Conservation (phyloP, 495 filamentous ascomycete species). For the Aspergillus sparsus region DNA sequence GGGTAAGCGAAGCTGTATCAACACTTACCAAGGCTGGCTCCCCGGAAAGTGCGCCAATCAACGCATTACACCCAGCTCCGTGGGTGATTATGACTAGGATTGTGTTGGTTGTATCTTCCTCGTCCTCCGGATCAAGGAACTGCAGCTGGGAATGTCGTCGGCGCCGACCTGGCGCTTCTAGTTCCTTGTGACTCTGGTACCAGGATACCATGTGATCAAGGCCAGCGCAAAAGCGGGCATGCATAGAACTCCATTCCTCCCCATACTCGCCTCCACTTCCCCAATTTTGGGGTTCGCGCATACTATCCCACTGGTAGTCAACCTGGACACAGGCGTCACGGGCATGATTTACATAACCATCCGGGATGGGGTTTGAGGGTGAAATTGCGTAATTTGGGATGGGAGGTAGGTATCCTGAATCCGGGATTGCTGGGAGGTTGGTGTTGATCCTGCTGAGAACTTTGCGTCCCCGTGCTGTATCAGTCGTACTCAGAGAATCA, state of each 20-base stretch:
- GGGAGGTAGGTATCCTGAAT: slow-evolving; percentile 66
- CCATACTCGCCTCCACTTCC: slow-evolving; percentile 84
- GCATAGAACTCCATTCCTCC: slow-evolving; percentile 96
- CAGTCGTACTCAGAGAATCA: slow-evolving; percentile 25
- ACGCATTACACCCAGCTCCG: slow-evolving; percentile 95
- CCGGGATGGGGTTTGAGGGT: slow-evolving; percentile 73
- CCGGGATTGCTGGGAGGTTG: slow-evolving; percentile 29
- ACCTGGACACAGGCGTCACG: slow-evolving; percentile 81
- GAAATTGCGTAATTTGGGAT: slow-evolving; percentile 83
- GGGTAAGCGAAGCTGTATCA: slow-evolving; percentile 83
- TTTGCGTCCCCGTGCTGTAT: slow-evolving; percentile 21
- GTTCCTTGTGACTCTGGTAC: slow-evolving; percentile 64
- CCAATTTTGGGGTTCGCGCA: slow-evolving; percentile 71
- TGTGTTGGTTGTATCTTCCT: slow-evolving; percentile 65
- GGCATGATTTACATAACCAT: slow-evolving; percentile 89
- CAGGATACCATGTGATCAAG: slow-evolving; percentile 74
- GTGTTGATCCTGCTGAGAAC: slow-evolving; percentile 36
- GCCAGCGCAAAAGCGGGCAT: slow-evolving; percentile 79
- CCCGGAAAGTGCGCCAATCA: slow-evolving; percentile 87
- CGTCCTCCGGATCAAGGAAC: slow-evolving; percentile 52
- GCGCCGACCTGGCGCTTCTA: slow-evolving; percentile 24
- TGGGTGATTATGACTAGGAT: slow-evolving; percentile 93
- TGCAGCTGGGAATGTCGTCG: slow-evolving; percentile 25
- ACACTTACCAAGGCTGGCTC: slow-evolving; percentile 89
- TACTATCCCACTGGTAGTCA: slow-evolving; percentile 95